Base-by-base conservation (phyloP, 2,329 filamentous ascomycete species). In the Curvularia eragrostidis region DNA sequence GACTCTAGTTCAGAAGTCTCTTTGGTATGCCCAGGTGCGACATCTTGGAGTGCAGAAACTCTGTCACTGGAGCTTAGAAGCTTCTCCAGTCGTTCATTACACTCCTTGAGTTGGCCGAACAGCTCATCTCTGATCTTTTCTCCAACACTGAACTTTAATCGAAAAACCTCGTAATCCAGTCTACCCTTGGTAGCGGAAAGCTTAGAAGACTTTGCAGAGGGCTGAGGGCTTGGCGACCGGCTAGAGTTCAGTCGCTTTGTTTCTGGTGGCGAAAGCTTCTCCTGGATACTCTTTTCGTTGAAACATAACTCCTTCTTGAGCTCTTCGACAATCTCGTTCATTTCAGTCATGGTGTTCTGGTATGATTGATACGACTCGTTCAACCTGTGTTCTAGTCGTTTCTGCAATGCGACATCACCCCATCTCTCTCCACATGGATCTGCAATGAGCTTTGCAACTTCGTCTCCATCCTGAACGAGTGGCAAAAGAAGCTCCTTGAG, bases 41-140 rank as follows among this genome's bases (percentile, higher is more conserved):
- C 21, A 19, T 58, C 47, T 32, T 62, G 42, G n/a, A 65, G 46
- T 9, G 52, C 55, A 13, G 61, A 58, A 3, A 68, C 24, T 24
- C 54, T 61, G 51, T 68, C 61, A 46, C 64, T 68, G 1, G 59
- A 56, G 21, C 48, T 59, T 4, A 69, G 48, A 13, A 69, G 64
- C 54, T 64, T 68, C 34, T 67, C 59, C 24, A 69, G 23, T 3
- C 61, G 58, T 15, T 50, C 56, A 41, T 68, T 69, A 39, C 54
- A 63, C 39, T 66, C 57, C 39, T 66, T 62, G 5, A 69, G 48
- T 38, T 61, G 56, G 3, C 30, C 51, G 23, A 69, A 61, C 3
- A 67, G 58, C 38, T 58, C 56, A 4, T 58, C 48, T 43, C 66
- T 56, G 5, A 52, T 41, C 2, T 36, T 12, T 19, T 69, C 63